Evolutionary conservation across 129 eudicot genomes (phyloP).

Genomic region (Cynara cardunculus): DNA sequence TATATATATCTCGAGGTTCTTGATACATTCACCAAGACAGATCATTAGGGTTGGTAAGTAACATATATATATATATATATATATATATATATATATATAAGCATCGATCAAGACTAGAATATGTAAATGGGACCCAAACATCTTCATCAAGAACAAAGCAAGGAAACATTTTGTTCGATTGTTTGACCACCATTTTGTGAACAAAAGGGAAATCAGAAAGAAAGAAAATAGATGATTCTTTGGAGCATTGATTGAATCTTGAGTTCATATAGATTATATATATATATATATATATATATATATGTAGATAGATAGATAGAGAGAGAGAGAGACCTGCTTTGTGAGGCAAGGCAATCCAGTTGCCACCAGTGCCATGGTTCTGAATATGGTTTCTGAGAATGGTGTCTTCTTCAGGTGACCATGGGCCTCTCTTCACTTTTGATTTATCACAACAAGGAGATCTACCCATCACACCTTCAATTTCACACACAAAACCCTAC

Average conservation of each 20-base stretch:
- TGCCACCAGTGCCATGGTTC: constrained; percentile 71
- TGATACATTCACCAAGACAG: not conserved
- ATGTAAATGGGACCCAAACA: not conserved
- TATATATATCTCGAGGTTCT: too few species aligned
- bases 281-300: not conserved
- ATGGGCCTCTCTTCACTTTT: constrained; percentile 82
- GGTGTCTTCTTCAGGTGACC: constrained; percentile 85
- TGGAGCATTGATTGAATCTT: not conserved
- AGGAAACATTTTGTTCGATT: not conserved
- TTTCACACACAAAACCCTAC: constrained; percentile 23
- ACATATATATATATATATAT: too few species aligned
- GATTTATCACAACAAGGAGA: constrained; percentile 84
- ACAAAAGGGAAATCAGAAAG: not conserved
- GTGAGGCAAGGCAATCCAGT: constrained; percentile 75
- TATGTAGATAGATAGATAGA: not conserved
- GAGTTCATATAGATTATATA: not conserved
- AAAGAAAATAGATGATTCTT: not conserved
- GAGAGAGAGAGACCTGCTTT: constrained; percentile 55
- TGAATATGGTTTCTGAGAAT: constrained; percentile 52
- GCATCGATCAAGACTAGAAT: not conserved
- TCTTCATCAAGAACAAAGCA: constrained; percentile 1
- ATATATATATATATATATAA: not conserved
- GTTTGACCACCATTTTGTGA: not conserved
- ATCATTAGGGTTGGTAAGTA: not conserved
- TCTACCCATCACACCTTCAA: constrained; percentile 58